Evolutionary conservation across 2,329 filamentous ascomycete genomes (phyloP).

Genomic region (Trichophyton equinum): DNA sequence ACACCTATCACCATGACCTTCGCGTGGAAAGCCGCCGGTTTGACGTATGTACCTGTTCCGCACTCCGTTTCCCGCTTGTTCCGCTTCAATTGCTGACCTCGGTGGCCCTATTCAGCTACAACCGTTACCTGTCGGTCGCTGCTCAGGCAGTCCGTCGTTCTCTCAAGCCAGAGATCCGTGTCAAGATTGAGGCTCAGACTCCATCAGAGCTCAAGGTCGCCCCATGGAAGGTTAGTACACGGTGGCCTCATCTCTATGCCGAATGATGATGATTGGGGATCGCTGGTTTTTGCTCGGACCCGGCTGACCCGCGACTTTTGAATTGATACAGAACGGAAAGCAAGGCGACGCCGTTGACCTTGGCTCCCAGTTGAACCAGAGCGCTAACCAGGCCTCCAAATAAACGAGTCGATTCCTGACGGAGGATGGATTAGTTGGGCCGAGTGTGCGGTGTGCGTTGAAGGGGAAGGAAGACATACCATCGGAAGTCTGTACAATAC

Average conservation of each 20-base stretch:
- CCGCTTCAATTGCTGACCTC: constrained; percentile 12
- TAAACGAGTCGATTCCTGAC: neutral
- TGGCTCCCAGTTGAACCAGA: constrained; percentile 16
- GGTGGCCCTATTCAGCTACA: constrained; percentile 59
- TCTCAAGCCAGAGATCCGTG: constrained; percentile 87
- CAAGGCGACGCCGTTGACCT: constrained; percentile 52
- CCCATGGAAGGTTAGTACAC: constrained; percentile 78
- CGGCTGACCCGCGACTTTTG: neutral
- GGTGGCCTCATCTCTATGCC: no score
- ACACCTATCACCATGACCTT: constrained; percentile 56
- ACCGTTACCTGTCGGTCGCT: constrained; percentile 95
- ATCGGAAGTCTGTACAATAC: neutral
- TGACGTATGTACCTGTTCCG: constrained; percentile 56
- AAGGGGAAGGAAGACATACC: neutral
- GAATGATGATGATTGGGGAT: constrained; percentile 8
- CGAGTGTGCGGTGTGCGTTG: neutral
- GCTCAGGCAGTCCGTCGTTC: constrained; percentile 90
- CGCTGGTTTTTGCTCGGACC: neutral
- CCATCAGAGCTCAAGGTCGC: constrained; percentile 80
- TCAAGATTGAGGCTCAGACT: constrained; percentile 77
- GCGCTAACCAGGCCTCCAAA: constrained; percentile 32
- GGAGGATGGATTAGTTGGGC: neutral
- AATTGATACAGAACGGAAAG: constrained; percentile 68
- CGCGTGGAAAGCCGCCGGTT: constrained; percentile 95
- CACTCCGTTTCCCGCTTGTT: constrained; percentile 18